Base-by-base conservation (phyloP, 2,329 filamentous ascomycete genomes). In the Aspergillus felis region DNA sequence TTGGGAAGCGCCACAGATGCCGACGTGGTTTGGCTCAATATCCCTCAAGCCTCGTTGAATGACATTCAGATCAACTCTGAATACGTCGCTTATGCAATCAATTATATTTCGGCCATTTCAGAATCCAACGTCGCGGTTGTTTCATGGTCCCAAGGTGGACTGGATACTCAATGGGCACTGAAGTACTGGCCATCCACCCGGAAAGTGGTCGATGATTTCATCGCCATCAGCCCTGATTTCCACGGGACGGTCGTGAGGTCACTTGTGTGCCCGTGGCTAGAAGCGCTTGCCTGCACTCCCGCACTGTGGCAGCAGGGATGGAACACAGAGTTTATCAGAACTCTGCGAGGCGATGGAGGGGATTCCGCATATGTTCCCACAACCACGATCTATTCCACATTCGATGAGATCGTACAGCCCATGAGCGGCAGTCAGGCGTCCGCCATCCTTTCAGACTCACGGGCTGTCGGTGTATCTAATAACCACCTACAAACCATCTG, bases 41-140 rank as follows among this genome's bases (percentile, higher is more conserved):
- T 85, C 14, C 82, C 83, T 0, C 69, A 70, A 1, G 71, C 74
- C 42, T 73, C 80, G 41, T 71, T 83, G 9, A 69, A 61, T 24
- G 81, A 86, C 57, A 76, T 74, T 0, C 82, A 84, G 61, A 60
- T 71, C 28, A 84, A 81, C 61, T 70, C 80, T 4, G 82, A 85
- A 66, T 84, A 81, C 61, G 77, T 83, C 42, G 81, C 81, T 3
- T 84, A 86, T 66, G 81, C 82, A 4, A 80, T 85, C 58, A 82
- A 85, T 70, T 85, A 85, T 69, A 75, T 84, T 57, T 68, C 73
- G 28, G 72, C 68, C 35, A 68, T 81, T 59, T 75, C 72, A 47
- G 59, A 63, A 48, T 66, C 71, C 24, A 73, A 78, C 22, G 70
- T 81, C 6, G 71, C 74, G 20, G 71, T 83, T 22, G 68, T 84